These are phyloP conservation scores for Seiridium unicorne DNA, from an alignment of 2,329 filamentous ascomycete species.

Conservation along the genomic window DNA sequence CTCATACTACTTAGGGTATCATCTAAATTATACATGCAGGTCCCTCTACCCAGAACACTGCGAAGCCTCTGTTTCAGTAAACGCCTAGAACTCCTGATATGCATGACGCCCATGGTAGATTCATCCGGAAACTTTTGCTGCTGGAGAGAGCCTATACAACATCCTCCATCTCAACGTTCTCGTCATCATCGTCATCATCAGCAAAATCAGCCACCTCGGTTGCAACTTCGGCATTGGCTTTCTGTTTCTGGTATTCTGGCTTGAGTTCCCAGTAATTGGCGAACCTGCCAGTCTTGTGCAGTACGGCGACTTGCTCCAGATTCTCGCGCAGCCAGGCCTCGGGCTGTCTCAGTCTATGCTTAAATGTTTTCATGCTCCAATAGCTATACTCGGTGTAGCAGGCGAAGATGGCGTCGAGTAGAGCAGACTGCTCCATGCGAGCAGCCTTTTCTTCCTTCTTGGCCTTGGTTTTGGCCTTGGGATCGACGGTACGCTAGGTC, in stretches of 20 bases:
- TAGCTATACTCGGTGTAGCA: slow-evolving; percentile 76
- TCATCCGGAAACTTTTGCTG: not conserved
- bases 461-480: slow-evolving; percentile 70
- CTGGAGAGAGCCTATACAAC: slow-evolving; percentile 37
- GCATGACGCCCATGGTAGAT: not conserved
- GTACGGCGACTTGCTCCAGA: slow-evolving; percentile 76
- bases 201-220: slow-evolving; percentile 44
- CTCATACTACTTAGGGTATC: slow-evolving; percentile 22
- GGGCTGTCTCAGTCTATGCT: slow-evolving; percentile 75
- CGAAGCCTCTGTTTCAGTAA: not conserved
- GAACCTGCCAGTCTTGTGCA: slow-evolving; percentile 81
- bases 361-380: slow-evolving; percentile 90
- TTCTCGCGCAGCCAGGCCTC: slow-evolving; percentile 89
- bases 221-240: slow-evolving; percentile 47
- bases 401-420: slow-evolving; percentile 80
- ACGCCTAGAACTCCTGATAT: slow-evolving; percentile 17
- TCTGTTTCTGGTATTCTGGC: slow-evolving; percentile 53
- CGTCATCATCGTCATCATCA: slow-evolving; percentile 53
- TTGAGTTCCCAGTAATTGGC: slow-evolving; percentile 84
- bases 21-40: slow-evolving; percentile 15
- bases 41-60: not conserved
- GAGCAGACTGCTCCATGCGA: slow-evolving; percentile 84
- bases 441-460: slow-evolving; percentile 51
- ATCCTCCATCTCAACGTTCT: slow-evolving; percentile 76
- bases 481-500: slow-evolving; percentile 18